Percentiles rank a stretch among this genome's conserved stretches.
Conservation (phyloP, 129 eudicot genomes). For the Daucus carota region DH1_v3.0 NC_030382.2:54810501-54811000, state of each 20-base stretch:
- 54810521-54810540: neutral
- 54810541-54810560: slow-evolving; percentile 29
- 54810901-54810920: neutral
- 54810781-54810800: slow-evolving; percentile 49
- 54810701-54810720: neutral
- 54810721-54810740: slow-evolving; percentile 30
- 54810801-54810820: slow-evolving; percentile 32
- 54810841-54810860: neutral
- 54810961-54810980: slow-evolving; percentile 36
- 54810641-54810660: neutral
- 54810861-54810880: neutral
- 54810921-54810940: neutral
- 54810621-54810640: neutral
- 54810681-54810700: neutral
- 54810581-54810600: slow-evolving; percentile 51
- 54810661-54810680: too few relatives aligned
- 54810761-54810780: slow-evolving; percentile 32
- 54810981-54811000: slow-evolving; percentile 20
- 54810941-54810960: slow-evolving; percentile 34
- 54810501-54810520: neutral
- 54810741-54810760: slow-evolving; percentile 30
- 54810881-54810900: neutral
- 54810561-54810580: slow-evolving; percentile 37
- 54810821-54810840: neutral
- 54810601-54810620: slow-evolving; percentile 11